These are phyloP conservation scores for Pouteria glomerata DNA, from an alignment of 148 eudicot genomes.

Conservation along the genomic window DNA sequence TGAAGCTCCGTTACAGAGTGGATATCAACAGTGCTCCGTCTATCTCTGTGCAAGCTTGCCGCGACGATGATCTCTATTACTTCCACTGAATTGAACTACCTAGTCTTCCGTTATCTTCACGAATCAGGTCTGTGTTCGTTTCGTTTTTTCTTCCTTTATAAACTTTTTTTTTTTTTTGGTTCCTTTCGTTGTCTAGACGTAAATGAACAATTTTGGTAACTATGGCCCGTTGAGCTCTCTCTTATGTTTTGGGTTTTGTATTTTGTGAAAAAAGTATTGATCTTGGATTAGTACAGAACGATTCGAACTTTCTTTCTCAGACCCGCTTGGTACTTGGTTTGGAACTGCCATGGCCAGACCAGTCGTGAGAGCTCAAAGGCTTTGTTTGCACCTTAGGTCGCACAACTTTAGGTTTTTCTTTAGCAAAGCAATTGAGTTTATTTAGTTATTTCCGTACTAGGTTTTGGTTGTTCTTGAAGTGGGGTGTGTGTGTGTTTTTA, in stretches of 20 bases:
- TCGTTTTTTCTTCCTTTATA: not conserved
- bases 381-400: too few relatives aligned
- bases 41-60: not conserved
- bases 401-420: not conserved
- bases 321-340: not conserved
- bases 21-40: too few relatives aligned
- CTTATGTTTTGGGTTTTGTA: not conserved
- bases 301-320: not conserved
- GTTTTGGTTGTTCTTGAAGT: not conserved
- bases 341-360: not conserved
- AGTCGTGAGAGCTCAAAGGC: not conserved
- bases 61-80: conserved; percentile 28
- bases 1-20: too few relatives aligned
- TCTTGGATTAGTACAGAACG: not conserved
- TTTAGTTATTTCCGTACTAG: not conserved
- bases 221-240: too few relatives aligned
- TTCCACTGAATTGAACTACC: conserved; percentile 31
- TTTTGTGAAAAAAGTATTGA: not conserved
- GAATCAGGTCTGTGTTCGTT: conserved; percentile 37
- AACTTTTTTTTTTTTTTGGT: not conserved
- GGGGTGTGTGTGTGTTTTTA: too few relatives aligned
- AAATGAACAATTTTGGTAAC: too few relatives aligned
- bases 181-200: not conserved
- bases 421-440: not conserved
- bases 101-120: conserved; percentile 45